phyloP scores from a whole-genome alignment of 352 stramenopile genomes.

The Blastocystis sp. region DNA sequence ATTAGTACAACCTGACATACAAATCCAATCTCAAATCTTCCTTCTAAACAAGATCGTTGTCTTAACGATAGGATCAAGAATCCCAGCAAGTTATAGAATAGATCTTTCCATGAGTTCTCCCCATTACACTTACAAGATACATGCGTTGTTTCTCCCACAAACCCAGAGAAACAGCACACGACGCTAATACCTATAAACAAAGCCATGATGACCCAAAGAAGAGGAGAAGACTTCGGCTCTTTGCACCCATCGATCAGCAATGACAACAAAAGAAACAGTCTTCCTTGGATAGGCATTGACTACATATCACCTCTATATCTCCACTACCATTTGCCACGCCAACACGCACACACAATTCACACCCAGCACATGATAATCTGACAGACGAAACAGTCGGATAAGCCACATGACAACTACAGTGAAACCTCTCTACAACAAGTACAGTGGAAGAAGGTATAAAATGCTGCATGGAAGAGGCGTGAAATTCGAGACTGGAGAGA shows the following conservation, averaged over 20 bases:
- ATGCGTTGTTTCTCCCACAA: background rate
- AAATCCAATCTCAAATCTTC: background rate
- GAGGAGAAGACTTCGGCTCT: background rate
- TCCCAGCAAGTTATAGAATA: background rate
- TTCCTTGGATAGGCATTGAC: background rate
- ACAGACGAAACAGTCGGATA: background rate
- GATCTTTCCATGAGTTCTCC: background rate
- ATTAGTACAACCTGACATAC: background rate
- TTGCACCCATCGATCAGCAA: background rate
- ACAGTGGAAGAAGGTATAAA: no score
- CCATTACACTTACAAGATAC: background rate
- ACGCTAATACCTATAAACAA: background rate
- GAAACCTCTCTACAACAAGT: no score
- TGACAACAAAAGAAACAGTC: background rate
- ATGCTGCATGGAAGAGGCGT: background rate
- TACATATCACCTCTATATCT: background rate
- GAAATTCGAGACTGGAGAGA: background rate
- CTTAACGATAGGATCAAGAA: background rate
- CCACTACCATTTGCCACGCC: background rate
- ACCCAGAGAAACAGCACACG: background rate
- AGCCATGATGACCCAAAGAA: background rate
- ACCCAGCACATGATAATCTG: background rate
- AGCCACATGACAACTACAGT: background rate
- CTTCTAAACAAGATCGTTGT: background rate
- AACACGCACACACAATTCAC: background rate